A percentile compares a stretch with the other conserved stretches of the same genome.
Conservation (phyloP, 2,329 filamentous ascomycete genomes). For the Pseudocercospora cruenta region DNA sequence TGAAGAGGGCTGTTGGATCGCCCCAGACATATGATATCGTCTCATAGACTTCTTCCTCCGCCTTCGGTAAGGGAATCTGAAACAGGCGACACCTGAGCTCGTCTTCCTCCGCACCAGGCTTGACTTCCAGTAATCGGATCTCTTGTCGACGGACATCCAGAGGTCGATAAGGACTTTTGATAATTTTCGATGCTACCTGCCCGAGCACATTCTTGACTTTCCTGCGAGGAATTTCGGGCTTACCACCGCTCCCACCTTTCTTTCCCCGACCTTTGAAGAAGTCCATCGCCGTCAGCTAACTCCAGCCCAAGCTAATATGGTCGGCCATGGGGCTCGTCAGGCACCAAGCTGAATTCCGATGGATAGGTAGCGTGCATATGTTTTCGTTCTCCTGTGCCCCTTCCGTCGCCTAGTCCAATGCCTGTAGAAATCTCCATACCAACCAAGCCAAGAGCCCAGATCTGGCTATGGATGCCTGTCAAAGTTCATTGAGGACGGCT, state of each 20-base stretch:
- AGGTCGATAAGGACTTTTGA: not conserved
- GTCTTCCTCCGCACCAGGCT: slow-evolving; percentile 1
- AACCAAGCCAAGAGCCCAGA: slow-evolving; percentile 1
- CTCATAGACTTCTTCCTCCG: slow-evolving; percentile 3
- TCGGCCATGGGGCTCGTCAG: not conserved
- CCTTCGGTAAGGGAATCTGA: not conserved
- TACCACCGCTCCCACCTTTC: not conserved
- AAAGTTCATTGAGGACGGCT: not conserved
- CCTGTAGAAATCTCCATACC: not conserved
- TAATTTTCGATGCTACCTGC: not conserved
- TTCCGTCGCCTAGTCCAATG: not conserved
- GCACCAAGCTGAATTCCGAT: not conserved
- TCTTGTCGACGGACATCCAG: not conserved
- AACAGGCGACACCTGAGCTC: slow-evolving; percentile 1
- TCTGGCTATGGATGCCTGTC: slow-evolving; percentile 2
- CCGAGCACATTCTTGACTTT: slow-evolving; percentile 5
- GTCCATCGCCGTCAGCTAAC: not conserved
- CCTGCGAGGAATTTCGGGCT: slow-evolving; percentile 2
- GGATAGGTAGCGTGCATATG: not conserved
- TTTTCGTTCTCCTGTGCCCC: not conserved
- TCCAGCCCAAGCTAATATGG: not conserved
- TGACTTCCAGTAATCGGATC: not conserved
- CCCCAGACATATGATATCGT: slow-evolving; percentile 8
- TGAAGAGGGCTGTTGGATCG: not conserved
- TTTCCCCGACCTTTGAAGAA: slow-evolving; percentile 5